A percentile compares a stretch with the other conserved stretches of the same genome.
phyloP scores from a whole-genome alignment of 345 rosid species.

The Limnanthes douglasii region DNA sequence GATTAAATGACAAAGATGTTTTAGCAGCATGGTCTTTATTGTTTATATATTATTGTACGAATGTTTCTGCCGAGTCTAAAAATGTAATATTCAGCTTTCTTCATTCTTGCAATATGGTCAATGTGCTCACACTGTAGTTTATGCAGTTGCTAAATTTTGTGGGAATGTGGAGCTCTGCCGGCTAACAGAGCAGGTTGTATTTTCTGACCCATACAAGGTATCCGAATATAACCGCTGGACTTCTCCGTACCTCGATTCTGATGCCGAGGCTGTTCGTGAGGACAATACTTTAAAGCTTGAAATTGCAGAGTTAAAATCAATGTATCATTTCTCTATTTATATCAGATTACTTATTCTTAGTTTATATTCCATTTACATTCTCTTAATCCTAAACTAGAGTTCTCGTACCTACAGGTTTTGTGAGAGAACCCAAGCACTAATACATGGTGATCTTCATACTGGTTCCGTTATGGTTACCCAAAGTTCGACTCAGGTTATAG shows the following conservation, averaged over 20 bases:
- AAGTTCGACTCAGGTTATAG: conserved; percentile 82
- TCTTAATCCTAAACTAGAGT: neutral
- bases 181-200: conserved; percentile 90
- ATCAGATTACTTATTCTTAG: neutral
- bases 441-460: conserved; percentile 97
- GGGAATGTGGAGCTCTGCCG: conserved; percentile 92
- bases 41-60: too few relatives aligned
- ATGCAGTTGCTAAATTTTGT: conserved; percentile 86
- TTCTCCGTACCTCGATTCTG: conserved; percentile 76
- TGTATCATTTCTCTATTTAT: conserved; percentile 22
- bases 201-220: conserved; percentile 80
- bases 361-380: neutral
- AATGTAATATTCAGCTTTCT: too few relatives aligned
- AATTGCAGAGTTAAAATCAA: conserved; percentile 78
- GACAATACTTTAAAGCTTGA: conserved; percentile 61
- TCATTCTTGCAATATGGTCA: too few relatives aligned
- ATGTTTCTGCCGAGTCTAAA: too few relatives aligned
- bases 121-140: conserved; percentile 8
- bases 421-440: conserved; percentile 82
- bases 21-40: too few relatives aligned
- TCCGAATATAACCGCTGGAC: conserved; percentile 67
- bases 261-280: conserved; percentile 64
- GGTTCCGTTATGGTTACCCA: conserved; percentile 84
- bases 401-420: conserved; percentile 49
- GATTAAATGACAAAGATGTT: too few relatives aligned